These are phyloP conservation scores for Neospora caninum DNA, from an alignment of 169 alveolate genomes.

Conservation along the genomic window DNA sequence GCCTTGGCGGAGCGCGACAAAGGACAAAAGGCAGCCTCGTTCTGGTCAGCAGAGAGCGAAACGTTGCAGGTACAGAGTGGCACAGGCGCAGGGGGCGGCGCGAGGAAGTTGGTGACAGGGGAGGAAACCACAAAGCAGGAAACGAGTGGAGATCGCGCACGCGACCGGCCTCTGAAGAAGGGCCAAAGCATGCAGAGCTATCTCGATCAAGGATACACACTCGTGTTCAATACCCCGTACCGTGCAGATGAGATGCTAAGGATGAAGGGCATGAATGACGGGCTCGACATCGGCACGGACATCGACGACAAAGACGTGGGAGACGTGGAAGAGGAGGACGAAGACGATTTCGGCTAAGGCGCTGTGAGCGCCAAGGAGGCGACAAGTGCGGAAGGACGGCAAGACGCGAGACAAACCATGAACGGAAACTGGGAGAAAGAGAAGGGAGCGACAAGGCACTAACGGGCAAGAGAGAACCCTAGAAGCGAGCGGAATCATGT, in stretches of 20 bases:
- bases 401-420: no score
- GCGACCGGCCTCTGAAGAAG: neutral
- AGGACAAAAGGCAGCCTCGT: neutral
- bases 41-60: neutral
- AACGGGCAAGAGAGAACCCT: no score
- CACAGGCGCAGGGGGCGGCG: neutral
- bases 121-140: neutral
- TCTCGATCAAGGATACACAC: neutral
- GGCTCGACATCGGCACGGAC: constrained; percentile 5
- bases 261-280: neutral
- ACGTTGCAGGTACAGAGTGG: neutral
- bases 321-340: neutral
- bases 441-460: no score
- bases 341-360: neutral
- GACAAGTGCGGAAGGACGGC: neutral
- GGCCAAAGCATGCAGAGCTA: constrained; percentile 6
- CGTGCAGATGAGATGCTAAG: neutral
- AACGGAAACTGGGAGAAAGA: no score
- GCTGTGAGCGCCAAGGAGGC: no score
- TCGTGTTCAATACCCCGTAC: constrained; percentile 1
- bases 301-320: neutral
- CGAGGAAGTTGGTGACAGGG: neutral
- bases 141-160: neutral
- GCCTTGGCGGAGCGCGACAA: neutral
- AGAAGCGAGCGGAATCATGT: no score